These are phyloP conservation scores for Filobasidium floriforme DNA, from an alignment of 768 basidiomycete species.

Conservation along the genomic window DNA sequence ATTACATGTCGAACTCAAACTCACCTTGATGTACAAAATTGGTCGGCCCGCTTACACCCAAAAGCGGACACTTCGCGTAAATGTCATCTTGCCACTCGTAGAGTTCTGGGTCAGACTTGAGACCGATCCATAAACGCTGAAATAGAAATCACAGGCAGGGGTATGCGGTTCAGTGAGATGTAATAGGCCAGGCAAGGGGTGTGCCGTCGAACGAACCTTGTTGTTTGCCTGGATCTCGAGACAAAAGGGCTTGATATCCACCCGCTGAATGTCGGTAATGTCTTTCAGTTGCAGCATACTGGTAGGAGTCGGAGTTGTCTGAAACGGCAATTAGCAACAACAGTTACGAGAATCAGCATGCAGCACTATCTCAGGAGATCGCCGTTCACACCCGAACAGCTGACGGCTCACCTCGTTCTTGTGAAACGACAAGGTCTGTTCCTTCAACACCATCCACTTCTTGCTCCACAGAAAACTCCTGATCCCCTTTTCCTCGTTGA, in stretches of 20 bases:
- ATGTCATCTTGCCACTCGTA: slow-evolving; percentile 98
- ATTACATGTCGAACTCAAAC: not conserved
- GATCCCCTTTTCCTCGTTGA: slow-evolving; percentile 85
- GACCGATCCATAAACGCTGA: slow-evolving; percentile 66
- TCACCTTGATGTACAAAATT: slow-evolving; percentile 85
- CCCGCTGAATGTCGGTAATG: slow-evolving; percentile 79
- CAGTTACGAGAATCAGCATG: not conserved
- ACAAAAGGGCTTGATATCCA: slow-evolving; percentile 91
- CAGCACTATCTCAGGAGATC: not conserved
- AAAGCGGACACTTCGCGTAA: slow-evolving; percentile 79
- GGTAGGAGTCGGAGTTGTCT: slow-evolving; percentile 47
- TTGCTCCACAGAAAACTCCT: slow-evolving; percentile 85
- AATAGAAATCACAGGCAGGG: not conserved
- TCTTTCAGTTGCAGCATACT: slow-evolving; percentile 62
- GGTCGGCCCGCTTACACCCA: slow-evolving; percentile 85
- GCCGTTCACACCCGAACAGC: too few relatives aligned
- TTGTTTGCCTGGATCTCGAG: slow-evolving; percentile 77
- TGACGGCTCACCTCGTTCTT: slow-evolving; percentile 72
- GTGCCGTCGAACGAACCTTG: slow-evolving; percentile 49
- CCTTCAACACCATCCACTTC: slow-evolving; percentile 80
- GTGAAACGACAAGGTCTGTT: slow-evolving; percentile 68
- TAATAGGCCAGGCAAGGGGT: not conserved
- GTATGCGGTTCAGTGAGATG: not conserved
- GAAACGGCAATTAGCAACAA: slow-evolving; percentile 5
- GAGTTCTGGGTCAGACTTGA: slow-evolving; percentile 67